Conservation (phyloP, 805 yeast species). For the Dipodascus albidus region DNA sequence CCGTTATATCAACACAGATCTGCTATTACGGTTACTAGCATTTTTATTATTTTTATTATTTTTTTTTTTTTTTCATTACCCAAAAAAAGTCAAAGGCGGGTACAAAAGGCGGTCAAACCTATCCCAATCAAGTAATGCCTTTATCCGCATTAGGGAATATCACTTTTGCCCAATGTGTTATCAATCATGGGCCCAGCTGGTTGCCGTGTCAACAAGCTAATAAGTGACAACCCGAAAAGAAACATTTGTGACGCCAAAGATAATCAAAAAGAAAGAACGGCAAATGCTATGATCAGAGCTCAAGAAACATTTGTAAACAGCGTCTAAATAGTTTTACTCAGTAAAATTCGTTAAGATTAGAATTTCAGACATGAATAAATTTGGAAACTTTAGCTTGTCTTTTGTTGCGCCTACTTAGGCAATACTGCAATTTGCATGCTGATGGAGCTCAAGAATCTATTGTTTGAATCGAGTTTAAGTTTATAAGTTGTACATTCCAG, state of each 20-base stretch:
- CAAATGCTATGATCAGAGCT: too few species aligned
- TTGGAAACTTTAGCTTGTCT: neutral
- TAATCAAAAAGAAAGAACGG: neutral
- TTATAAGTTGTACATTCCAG: too few species aligned
- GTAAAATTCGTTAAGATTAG: neutral
- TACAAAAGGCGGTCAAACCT: neutral
- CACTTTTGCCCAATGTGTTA: neutral
- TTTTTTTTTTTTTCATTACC: neutral
- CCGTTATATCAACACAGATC: neutral
- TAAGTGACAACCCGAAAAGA: neutral
- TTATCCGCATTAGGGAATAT: neutral
- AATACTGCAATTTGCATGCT: too few species aligned
- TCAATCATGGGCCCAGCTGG: neutral
- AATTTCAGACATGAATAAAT: neutral
- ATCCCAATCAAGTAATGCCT: neutral
- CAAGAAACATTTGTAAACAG: neutral
- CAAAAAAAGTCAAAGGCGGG: neutral
- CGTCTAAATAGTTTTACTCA: neutral
- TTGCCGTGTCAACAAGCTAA: neutral
- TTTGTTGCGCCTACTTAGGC: too few species aligned
- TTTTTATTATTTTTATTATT: too few species aligned
- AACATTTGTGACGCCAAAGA: neutral
- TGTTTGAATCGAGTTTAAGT: too few species aligned
- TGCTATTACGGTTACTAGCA: too few species aligned
- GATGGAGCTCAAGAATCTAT: too few species aligned